Evolutionary conservation across 208 protist species (phyloP), one percentile per base, ranked within the genome.

Genomic region (Hexamita inflata): DNA sequence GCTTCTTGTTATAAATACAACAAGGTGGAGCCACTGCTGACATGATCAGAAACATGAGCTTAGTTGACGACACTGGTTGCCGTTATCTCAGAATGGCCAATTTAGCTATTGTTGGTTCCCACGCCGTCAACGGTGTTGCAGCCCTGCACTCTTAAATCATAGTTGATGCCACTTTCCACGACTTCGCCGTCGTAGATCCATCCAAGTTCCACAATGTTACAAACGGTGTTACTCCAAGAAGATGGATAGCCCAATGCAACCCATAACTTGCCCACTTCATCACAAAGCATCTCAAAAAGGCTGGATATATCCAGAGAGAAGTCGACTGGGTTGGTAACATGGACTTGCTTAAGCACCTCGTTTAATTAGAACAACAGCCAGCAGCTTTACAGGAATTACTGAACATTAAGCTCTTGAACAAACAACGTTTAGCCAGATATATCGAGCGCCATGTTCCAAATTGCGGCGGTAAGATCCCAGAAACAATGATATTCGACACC

Each of bases 201-300:
- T 73, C 89, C 2, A 88, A 89, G 60, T 91, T 92, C 79, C 67
- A 82, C 35, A 90, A 90, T 73, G 88, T 87, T 59, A 92, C 89
- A 38, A 92, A 92, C 77, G 90, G 90, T 68, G 87, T 92, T 9
- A 92, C 90, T 0, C 84, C 85, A 32, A n/a, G 85, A 67, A 75
- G 90, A 49, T 92, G 90, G 90, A 64, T 92, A 30, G 64, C 83
- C 0, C 79, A 86, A 70, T 73, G 75, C n/a, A 92, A 91, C 80
- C 82, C 84, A 19, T 0, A 49, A 9, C 77, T 92, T 0, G 73
- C 67, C 24, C 32, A 75, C 29, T 57, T 90, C 7, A 84, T 91
- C 58, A 84, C 80, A 24, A 62, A 81, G 41, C 64, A 40, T 24
- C 38, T 92, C 15, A 77, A 77, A 28, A 57, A 68, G 75, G 58